These are phyloP conservation scores for Penicillium fimorum DNA, from an alignment of 495 filamentous ascomycete genomes.

Conservation along the genomic window DNA sequence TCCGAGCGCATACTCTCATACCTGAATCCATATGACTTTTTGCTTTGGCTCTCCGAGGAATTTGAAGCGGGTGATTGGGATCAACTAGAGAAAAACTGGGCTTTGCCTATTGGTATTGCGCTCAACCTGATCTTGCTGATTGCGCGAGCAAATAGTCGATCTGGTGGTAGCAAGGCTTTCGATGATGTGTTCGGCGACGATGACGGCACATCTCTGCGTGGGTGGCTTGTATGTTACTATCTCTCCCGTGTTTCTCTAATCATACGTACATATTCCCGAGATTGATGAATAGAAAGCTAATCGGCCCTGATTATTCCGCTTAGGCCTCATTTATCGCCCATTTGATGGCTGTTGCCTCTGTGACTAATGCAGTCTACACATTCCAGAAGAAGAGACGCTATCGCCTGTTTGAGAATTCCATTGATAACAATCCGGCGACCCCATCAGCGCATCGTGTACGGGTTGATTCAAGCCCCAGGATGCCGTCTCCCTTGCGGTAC, in stretches of 20 bases:
- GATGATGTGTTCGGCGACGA: conserved; percentile 86
- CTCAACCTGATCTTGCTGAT: conserved; percentile 81
- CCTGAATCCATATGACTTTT: conserved; percentile 83
- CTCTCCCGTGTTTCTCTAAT: neutral
- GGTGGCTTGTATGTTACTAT: conserved; percentile 69
- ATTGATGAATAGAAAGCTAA: conserved; percentile 8
- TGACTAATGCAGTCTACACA: conserved; percentile 76
- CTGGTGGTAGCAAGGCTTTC: conserved; percentile 40
- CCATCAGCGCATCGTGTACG: conserved; percentile 86
- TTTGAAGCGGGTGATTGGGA: conserved; percentile 88
- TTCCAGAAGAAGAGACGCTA: conserved; percentile 82
- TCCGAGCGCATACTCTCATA: conserved; percentile 70
- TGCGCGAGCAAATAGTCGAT: conserved; percentile 70
- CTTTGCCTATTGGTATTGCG: conserved; percentile 66
- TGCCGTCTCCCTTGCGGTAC: conserved; percentile 75
- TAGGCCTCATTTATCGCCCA: conserved; percentile 70
- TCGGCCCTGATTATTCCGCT: neutral
- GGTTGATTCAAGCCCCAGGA: conserved; percentile 81
- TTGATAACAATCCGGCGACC: conserved; percentile 71
- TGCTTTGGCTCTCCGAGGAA: conserved; percentile 86
- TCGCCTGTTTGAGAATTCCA: conserved; percentile 82
- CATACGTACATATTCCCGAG: conserved; percentile 4
- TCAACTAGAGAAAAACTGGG: conserved; percentile 68
- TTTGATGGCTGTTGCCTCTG: conserved; percentile 61
- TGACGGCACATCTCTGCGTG: conserved; percentile 61